Evolutionary conservation across 2,329 filamentous ascomycete species (phyloP).

Genomic region (Colletotrichum musicola): DNA sequence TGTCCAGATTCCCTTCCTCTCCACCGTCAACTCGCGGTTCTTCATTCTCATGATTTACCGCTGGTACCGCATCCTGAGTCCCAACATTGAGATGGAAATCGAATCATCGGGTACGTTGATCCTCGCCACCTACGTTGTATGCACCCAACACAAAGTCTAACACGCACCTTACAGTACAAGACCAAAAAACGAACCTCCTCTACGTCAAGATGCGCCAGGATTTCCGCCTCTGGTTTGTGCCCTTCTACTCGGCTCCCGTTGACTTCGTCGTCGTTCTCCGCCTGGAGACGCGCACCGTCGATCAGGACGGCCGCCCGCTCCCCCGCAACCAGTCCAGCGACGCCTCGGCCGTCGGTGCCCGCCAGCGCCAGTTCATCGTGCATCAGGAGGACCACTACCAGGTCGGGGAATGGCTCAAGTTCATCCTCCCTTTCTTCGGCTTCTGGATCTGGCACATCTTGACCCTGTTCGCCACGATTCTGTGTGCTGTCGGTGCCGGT

Average conservation of each 20-base stretch:
- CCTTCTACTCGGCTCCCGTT: conserved; percentile 78
- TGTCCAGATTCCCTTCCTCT: conserved; percentile 54
- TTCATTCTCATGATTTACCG: conserved; percentile 78
- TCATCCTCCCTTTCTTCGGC: conserved; percentile 73
- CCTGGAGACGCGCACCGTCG: conserved; percentile 62
- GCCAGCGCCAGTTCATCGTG: conserved; percentile 81
- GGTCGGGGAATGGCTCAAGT: conserved; percentile 79
- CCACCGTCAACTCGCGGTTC: conserved; percentile 70
- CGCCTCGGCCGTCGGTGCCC: conserved; percentile 45
- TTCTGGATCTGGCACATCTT: conserved; percentile 66
- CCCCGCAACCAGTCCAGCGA: conserved; percentile 32
- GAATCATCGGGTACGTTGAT: conserved; percentile 64
- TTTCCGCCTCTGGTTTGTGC: conserved; percentile 83
- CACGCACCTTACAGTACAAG: conserved; percentile 31
- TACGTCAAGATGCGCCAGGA: conserved; percentile 81
- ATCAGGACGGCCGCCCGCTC: conserved; percentile 43
- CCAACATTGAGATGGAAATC: conserved; percentile 76
- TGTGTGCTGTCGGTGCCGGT: conserved; percentile 70
- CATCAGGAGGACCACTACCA: conserved; percentile 88
- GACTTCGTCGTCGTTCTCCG: conserved; percentile 76
- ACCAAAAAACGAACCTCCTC: conserved; percentile 59
- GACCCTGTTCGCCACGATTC: conserved; percentile 73
- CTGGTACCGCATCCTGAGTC: conserved; percentile 88
- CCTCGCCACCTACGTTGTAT: neutral
- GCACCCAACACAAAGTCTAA: neutral